Conservation (phyloP, 2,329 filamentous ascomycete species). For the Davidsoniella eucalypti region DNA sequence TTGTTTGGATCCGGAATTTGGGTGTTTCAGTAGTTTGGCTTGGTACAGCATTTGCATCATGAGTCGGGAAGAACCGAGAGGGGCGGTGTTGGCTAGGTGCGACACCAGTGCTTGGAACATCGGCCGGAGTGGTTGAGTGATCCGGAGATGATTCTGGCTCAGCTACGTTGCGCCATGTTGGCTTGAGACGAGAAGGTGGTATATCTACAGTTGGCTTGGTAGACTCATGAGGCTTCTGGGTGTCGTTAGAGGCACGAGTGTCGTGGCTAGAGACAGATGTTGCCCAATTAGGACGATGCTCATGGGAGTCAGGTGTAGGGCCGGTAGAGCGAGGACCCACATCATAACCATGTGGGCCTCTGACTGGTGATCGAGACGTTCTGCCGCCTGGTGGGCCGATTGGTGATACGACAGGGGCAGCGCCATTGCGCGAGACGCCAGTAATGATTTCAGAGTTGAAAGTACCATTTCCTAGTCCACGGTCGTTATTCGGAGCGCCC, state of each 20-base stretch:
- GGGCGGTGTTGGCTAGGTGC: conserved; percentile 29
- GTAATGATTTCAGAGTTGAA: conserved; percentile 43
- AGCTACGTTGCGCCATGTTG: conserved; percentile 8
- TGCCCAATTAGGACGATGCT: neutral
- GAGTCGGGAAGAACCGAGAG: conserved; percentile 46
- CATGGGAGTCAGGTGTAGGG: neutral
- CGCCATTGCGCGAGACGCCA: conserved; percentile 22
- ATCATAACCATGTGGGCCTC: neutral
- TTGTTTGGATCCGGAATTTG: conserved; percentile 21
- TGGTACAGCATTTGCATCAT: conserved; percentile 30
- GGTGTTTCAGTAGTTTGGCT: neutral
- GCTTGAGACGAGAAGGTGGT: conserved; percentile 7
- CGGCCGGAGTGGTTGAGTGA: neutral
- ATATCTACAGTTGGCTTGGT: neutral
- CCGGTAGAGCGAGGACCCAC: too few species aligned
- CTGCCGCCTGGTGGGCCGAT: conserved; percentile 23
- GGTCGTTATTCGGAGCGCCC: conserved; percentile 56
- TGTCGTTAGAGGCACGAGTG: too few species aligned
- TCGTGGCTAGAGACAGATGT: too few species aligned
- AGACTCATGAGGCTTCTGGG: neutral
- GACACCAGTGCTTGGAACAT: conserved; percentile 13
- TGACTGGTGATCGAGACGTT: neutral
- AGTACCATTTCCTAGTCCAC: conserved; percentile 61
- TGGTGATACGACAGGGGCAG: conserved; percentile 24
- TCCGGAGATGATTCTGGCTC: neutral